Conservation (phyloP, 2,329 filamentous ascomycete genomes). For the Emergomyces africanus region DNA sequence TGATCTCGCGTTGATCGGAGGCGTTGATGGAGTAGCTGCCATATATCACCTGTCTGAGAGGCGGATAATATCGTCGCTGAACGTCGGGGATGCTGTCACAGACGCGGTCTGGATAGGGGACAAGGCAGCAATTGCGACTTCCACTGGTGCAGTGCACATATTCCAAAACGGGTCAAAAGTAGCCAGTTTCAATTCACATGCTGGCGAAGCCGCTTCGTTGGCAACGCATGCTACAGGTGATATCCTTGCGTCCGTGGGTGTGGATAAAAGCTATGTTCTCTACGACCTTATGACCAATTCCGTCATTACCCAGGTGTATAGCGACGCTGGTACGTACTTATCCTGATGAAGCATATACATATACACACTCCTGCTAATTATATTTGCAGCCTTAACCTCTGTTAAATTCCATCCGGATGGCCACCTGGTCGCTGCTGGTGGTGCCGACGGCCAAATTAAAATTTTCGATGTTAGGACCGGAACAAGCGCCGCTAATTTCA, state of each 20-base stretch:
- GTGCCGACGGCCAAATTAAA: constrained; percentile 66
- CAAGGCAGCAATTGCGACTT: constrained; percentile 59
- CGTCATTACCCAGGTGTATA: constrained; percentile 65
- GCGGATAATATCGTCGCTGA: constrained; percentile 57
- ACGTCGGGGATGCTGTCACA: constrained; percentile 54
- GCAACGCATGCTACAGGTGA: constrained; percentile 71
- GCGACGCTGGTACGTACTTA: constrained; percentile 55
- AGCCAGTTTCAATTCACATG: constrained; percentile 64
- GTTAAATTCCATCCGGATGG: constrained; percentile 92
- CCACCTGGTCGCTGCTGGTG: constrained; percentile 80
- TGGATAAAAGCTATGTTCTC: constrained; percentile 84
- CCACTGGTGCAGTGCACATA: constrained; percentile 66
- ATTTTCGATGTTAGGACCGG: constrained; percentile 79
- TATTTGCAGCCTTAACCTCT: constrained; percentile 51
- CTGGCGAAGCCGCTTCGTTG: constrained; percentile 64
- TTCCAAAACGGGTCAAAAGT: constrained; percentile 59
- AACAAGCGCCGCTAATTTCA: constrained; percentile 62
- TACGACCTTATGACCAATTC: constrained; percentile 63
- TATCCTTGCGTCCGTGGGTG: constrained; percentile 73
- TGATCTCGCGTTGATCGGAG: constrained; percentile 59
- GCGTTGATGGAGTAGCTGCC: constrained; percentile 59
- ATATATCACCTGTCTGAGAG: constrained; percentile 68
- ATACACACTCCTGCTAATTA: constrained; percentile 16
- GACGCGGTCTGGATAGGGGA: constrained; percentile 46
- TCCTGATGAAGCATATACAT: constrained; percentile 5